Evolutionary conservation across 257 asterid genomes (phyloP).

Genomic region (Knoxia roxburghii): DNA sequence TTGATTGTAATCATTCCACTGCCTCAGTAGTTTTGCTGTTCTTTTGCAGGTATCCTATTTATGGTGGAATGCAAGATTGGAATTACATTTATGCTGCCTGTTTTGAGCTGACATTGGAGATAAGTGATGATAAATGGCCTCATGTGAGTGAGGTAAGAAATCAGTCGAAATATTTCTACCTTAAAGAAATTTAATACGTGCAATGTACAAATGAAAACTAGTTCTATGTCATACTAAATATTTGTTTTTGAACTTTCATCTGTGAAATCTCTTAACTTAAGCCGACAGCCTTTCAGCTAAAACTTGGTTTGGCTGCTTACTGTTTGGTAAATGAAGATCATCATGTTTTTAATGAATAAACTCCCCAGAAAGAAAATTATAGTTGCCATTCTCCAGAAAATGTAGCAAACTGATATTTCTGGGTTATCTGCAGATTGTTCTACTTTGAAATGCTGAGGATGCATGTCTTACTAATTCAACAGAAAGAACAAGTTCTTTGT

Average conservation of each 20-base stretch:
- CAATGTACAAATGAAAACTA: neutral
- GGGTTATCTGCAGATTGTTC: neutral
- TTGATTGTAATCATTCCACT: neutral
- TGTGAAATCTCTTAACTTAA: neutral
- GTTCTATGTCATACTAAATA: neutral
- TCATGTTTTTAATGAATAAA: neutral
- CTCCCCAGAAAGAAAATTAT: neutral
- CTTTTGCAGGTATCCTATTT: constrained; percentile 82
- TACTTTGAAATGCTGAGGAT: neutral
- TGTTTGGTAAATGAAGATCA: neutral
- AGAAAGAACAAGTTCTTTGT: neutral
- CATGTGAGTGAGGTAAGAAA: constrained; percentile 64
- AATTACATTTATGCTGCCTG: constrained; percentile 71
- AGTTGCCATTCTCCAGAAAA: neutral
- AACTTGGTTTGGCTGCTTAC: constrained; percentile 5
- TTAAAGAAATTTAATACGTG: neutral
- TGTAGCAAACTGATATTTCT: neutral
- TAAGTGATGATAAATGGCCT: constrained; percentile 96
- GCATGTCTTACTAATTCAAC: neutral
- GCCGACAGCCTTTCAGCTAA: neutral
- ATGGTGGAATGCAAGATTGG: constrained; percentile 99
- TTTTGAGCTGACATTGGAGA: constrained; percentile 90
- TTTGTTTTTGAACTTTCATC: too few species aligned
- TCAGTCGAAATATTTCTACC: constrained; percentile 11
- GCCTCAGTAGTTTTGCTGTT: neutral